phyloP scores from a whole-genome alignment of 176 grass and related monocot genomes.

The Triticum aestivum region IWGSC_CS_RefSeq_v2.1 NC_057802.1:598153430-598153929 shows the following conservation, averaged over 20 bases:
- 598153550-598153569: not conserved
- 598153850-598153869: not conserved
- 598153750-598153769: not conserved
- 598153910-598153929: not conserved
- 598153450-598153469: constrained; percentile 95
- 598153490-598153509: constrained; percentile 65
- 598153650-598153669: constrained; percentile 97
- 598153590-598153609: not conserved
- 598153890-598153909: not conserved
- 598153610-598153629: not conserved
- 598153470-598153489: constrained; percentile 94
- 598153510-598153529: constrained; percentile 81
- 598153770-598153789: not conserved
- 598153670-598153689: constrained; percentile 94
- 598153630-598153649: constrained; percentile 95
- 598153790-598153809: not conserved
- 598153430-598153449: constrained; percentile 95
- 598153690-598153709: constrained; percentile 93
- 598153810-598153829: not conserved
- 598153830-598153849: not conserved
- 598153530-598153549: constrained; percentile 48
- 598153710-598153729: constrained; percentile 65
- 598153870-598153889: not conserved
- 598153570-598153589: not conserved
- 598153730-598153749: not conserved